Base-by-base conservation (phyloP, 1,139 yeast genomes). In the Komagataea norvegica region DNA sequence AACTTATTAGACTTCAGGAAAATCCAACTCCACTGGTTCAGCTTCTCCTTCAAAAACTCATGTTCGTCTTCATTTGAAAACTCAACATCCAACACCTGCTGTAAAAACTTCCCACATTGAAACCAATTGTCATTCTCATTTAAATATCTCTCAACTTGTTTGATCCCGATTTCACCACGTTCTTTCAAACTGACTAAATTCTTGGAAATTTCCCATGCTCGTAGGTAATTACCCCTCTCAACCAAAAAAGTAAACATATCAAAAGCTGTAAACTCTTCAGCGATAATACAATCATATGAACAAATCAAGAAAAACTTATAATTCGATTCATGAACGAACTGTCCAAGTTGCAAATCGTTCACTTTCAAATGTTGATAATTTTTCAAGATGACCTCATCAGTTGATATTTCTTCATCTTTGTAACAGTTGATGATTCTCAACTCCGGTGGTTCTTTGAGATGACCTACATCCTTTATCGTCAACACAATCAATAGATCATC, bases 241-340 rank as follows among this genome's bases (percentile, higher is more conserved):
- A 77, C 43, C 42, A 70, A 81, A 96, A 97, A 91, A 3, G 75
- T 65, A 30, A 82, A 69, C 42, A 81, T 74, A 54, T 89, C 97
- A 22, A 64, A 59, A 18, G 83, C 58, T 45, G 77, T 79, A 20
- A 82, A 67, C 47, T 82, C 88, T 48, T 78, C 74, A 0, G 89
- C 89, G 11, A 79, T 65, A 2, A 91, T 84, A 1, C 82, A 89
- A 61, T 88, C 97, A 37, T 76, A 76, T 0, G 96, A 87, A 56
- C 93, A 79, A 7, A 89, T 68, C 16, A 91, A 68, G 48, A 70
- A 83, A 62, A 83, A 86, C 29, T 68, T 64, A 1, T 73, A 64
- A 9, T 49, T 48, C 9, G 51, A 49, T 13, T 38, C 41, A 7
- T 62, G 61, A 14, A 70, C 63, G 54, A 70, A 71, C 34, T 71